Evolutionary conservation across 139 green algal genomes (phyloP), one percentile per base, ranked within the genome.

Genomic region (Micromonas commoda): DNA sequence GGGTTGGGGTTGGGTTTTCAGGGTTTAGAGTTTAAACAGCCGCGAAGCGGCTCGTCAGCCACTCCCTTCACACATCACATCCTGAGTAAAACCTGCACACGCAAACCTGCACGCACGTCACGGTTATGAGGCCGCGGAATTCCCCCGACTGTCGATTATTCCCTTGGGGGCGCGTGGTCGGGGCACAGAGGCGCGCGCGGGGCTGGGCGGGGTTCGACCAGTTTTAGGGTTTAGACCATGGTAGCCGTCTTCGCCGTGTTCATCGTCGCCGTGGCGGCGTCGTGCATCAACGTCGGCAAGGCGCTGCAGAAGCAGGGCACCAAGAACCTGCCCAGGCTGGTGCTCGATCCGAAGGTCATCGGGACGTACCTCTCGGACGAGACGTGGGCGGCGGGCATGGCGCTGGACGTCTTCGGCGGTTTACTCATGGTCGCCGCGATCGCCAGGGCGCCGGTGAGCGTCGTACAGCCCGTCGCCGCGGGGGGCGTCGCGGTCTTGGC

Each of bases 261-360:
- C 20, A 9, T 77, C 5, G 61, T 35, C 45, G 29, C 52, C 6
- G 1, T 60, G 31, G 3, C 51, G 1, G 28, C 71, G n/a, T 57
- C 33, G 4, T 57, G 26, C 26, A 68, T 66, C 29, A 77, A 77
- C 51, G 53, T 77, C 71, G 71, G 71, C 1, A 77, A 77, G 32
- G 71, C 51, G 53, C 33, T 77, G 51, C 71, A 77, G 52, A 77
- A 67, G 32, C 35, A 77, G 32, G 71, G 33, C 16, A 33, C 71
- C 19, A 67, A 67, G 31, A 52, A 26, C 2, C 53, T 77, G 6
- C 71, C 71, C 5, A 24, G 33, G 19, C 13, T 68, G 28, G 51
- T 23, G 70, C 35, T 74, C 35, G n/a, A 23, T 31, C 34, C 19
- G 21, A n/a, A 54, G 21, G 5, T 71, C 64, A 23, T 77, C 20